These are phyloP conservation scores for Diophrys appendiculata DNA, from an alignment of 73 alveolate species.

Conservation along the genomic window DNA sequence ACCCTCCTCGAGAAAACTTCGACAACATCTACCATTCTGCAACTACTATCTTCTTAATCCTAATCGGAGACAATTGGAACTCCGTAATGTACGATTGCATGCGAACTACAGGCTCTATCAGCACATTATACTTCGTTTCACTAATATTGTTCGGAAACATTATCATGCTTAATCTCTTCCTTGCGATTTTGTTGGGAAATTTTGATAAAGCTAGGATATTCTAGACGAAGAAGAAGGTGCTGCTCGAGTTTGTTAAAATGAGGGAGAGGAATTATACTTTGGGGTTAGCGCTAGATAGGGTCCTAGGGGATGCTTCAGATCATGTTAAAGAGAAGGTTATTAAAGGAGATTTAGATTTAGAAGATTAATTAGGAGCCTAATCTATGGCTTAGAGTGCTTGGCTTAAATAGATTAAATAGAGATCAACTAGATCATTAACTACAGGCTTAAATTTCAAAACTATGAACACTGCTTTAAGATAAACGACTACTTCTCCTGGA, in stretches of 20 bases:
- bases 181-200: conserved; percentile 63
- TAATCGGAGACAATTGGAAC: conserved; percentile 65
- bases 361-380: too few species aligned
- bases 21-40: conserved; percentile 28
- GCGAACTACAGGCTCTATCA: conserved; percentile 20
- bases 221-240: neutral
- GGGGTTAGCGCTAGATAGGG: neutral
- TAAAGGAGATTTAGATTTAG: too few species aligned
- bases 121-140: conserved; percentile 15
- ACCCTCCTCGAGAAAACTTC: conserved; percentile 34
- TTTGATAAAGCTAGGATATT: conserved; percentile 50
- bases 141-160: conserved; percentile 40
- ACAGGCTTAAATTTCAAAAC: too few species aligned
- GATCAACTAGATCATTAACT: too few species aligned
- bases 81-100: conserved; percentile 33
- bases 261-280: neutral
- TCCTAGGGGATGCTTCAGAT: neutral
- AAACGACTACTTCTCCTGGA: too few species aligned
- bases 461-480: too few species aligned
- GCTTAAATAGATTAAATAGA: too few species aligned
- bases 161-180: conserved; percentile 47
- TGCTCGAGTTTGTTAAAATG: conserved; percentile 1
- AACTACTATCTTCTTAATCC: conserved; percentile 46
- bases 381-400: too few species aligned
- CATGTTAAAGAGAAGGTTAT: conserved; percentile 3